phyloP scores from a whole-genome alignment of 163 green algal species.

The Smithsoniella earleae region DNA sequence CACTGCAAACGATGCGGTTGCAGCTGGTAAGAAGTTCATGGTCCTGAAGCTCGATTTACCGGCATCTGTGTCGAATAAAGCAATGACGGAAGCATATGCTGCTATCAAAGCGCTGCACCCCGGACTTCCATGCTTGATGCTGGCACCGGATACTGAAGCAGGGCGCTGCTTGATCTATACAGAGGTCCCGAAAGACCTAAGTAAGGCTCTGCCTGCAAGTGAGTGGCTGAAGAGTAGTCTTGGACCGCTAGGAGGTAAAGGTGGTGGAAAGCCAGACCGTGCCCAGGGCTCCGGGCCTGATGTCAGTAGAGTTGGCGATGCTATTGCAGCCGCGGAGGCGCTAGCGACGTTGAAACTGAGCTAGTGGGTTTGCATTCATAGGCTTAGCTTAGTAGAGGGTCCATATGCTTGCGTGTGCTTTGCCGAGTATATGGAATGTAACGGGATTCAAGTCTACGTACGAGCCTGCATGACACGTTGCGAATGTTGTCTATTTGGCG shows the following conservation, averaged over 20 bases:
- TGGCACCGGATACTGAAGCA: constrained; percentile 48
- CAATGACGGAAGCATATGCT: constrained; percentile 49
- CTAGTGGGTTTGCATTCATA: too few relatives aligned
- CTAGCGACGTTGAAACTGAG: constrained; percentile 57
- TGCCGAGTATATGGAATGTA: too few relatives aligned
- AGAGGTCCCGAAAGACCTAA: constrained; percentile 52
- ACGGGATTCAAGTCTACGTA: too few relatives aligned
- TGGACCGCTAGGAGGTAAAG: constrained; percentile 76
- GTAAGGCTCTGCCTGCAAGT: constrained; percentile 42
- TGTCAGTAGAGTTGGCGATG: constrained; percentile 45
- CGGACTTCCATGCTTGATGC: constrained; percentile 51
- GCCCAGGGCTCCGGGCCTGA: constrained; percentile 59
- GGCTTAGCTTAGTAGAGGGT: too few relatives aligned
- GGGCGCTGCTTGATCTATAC: constrained; percentile 62
- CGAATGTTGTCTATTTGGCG: too few relatives aligned
- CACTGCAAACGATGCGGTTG: constrained; percentile 49
- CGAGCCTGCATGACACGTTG: too few relatives aligned
- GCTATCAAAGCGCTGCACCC: constrained; percentile 50
- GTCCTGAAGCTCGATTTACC: constrained; percentile 39
- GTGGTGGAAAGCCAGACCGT: constrained; percentile 73
- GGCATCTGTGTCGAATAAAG: constrained; percentile 60
- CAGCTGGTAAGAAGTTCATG: constrained; percentile 47
- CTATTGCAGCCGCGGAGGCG: constrained; percentile 47
- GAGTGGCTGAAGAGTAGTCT: constrained; percentile 50
- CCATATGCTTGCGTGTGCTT: too few relatives aligned